Evolutionary conservation across 129 eudicot species (phyloP), one percentile per base, ranked within the genome.

Genomic region (Deinandra increscens): DNA sequence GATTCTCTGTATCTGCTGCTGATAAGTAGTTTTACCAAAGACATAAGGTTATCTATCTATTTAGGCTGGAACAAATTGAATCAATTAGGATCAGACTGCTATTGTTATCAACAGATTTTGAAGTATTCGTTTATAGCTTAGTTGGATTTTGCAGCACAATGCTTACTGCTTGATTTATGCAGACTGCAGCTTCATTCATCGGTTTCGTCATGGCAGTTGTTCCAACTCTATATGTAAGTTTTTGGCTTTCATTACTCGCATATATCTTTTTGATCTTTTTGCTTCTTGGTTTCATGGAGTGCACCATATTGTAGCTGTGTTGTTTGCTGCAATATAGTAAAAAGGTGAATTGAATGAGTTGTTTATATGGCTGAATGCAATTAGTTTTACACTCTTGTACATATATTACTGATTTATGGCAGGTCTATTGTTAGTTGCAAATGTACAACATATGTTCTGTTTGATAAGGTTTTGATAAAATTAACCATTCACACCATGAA

Each of bases 121-220:
- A 72, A 3, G 39, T 36, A 36, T 0, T 60, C 9, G 42, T 23
- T 56, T 55, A 37, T 26, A 50, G 66, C 10, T 11, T 46, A 14
- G 13, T 8, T 41, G 19, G 39, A 11, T 51, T 34, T 37, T 49
- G 19, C 46, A 44, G 51, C 49, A 46, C 18, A 68, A 69, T 10
- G n/a, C 53, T 69, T 54, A 54, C 7, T 23, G n/a, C 43, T 48
- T 71, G 46, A 42, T 70, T 22, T 43, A 22, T 76, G 87, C 91
- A 90, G 97, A 73, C 83, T 29, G 69, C 88, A 48, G 82, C 74
- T 11, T 87, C 89, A 6, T 82, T 90, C 55, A 36, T 77, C 3
- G 71, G 97, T 78, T 81, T 90, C 51, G 87, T 85, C 58, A 74
- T 80, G 75, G 95, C 91, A 59, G 89, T 88, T 64, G 97, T 85